Conservation (phyloP, 495 filamentous ascomycete genomes). For the Penicillium lagena region DNA sequence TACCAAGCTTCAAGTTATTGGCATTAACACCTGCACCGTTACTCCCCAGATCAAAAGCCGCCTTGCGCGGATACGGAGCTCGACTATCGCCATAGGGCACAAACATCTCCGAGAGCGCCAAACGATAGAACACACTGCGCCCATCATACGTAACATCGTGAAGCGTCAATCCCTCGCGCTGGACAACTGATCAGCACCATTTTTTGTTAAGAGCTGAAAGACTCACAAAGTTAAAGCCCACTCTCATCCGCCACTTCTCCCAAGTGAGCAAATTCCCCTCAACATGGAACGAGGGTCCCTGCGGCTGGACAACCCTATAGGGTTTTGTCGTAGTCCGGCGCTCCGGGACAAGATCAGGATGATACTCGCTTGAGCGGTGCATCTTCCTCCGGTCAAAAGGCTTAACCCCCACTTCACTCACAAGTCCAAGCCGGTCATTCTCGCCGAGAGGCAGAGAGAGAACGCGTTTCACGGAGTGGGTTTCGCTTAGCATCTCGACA, state of each 20-base stretch:
- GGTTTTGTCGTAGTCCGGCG: slow-evolving; percentile 62
- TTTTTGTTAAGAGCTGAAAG: no score
- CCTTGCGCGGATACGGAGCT: slow-evolving; percentile 58
- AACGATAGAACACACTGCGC: slow-evolving; percentile 60
- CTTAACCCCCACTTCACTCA: not conserved
- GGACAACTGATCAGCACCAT: no score
- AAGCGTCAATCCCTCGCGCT: slow-evolving; percentile 54
- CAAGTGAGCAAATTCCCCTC: slow-evolving; percentile 41
- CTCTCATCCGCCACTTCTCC: slow-evolving; percentile 63
- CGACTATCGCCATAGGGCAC: slow-evolving; percentile 62
- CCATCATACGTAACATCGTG: slow-evolving; percentile 64
- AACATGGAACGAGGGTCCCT: slow-evolving; percentile 63
- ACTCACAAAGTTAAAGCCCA: slow-evolving; percentile 49
- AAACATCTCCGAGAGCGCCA: slow-evolving; percentile 72
- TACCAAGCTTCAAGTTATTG: slow-evolving; percentile 55
- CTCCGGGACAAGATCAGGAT: slow-evolving; percentile 39
- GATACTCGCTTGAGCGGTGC: slow-evolving; percentile 62
- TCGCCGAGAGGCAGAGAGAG: slow-evolving; percentile 28
- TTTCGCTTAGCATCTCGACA: slow-evolving; percentile 51
- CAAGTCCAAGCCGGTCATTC: slow-evolving; percentile 15
- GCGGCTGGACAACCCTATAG: slow-evolving; percentile 67
- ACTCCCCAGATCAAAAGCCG: slow-evolving; percentile 70
- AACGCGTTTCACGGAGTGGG: slow-evolving; percentile 48
- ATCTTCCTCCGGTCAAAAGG: slow-evolving; percentile 26
- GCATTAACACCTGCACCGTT: slow-evolving; percentile 57